Conservation (phyloP, 345 rosid genomes). For the Boechera stricta region DNA sequence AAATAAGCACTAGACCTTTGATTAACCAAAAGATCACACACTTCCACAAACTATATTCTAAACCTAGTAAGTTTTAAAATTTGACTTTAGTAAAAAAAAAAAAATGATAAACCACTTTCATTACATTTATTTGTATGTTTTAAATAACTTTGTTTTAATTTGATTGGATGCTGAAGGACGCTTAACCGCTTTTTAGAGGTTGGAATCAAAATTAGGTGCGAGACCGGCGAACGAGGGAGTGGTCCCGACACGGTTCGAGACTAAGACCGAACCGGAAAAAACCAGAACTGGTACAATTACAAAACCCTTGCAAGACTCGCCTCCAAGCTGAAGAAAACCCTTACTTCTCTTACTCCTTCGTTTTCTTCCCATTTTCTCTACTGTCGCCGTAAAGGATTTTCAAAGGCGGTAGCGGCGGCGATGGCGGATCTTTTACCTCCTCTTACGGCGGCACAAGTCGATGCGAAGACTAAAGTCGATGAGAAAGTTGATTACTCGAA, state of each 20-base stretch:
- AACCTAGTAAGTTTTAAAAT: not conserved
- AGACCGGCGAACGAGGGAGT: conserved; percentile 21
- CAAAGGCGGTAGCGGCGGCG: conserved; percentile 38
- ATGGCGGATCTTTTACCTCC: conserved; percentile 70
- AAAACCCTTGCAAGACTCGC: conserved; percentile 41
- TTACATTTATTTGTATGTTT: not conserved
- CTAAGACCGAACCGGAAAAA: conserved; percentile 27
- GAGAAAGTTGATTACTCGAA: conserved; percentile 74
- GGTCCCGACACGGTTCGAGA: conserved; percentile 21
- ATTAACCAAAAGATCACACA: too few species aligned
- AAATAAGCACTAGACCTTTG: too few species aligned
- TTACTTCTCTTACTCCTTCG: not conserved
- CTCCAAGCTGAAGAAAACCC: conserved; percentile 37
- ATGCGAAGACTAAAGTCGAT: conserved; percentile 45
- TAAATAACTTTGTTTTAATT: not conserved
- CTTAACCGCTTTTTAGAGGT: not conserved
- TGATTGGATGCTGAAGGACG: not conserved
- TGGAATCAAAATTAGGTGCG: not conserved
- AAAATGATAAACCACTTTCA: not conserved
- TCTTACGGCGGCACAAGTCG: conserved; percentile 39
- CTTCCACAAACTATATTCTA: not conserved
- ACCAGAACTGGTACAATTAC: conserved; percentile 11
- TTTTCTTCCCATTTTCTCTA: conserved; percentile 8
- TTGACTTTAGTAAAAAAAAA: not conserved
- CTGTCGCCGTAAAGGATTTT: conserved; percentile 38